Conservation (phyloP, 495 filamentous ascomycete species). For the Apiosordaria backusii region DNA sequence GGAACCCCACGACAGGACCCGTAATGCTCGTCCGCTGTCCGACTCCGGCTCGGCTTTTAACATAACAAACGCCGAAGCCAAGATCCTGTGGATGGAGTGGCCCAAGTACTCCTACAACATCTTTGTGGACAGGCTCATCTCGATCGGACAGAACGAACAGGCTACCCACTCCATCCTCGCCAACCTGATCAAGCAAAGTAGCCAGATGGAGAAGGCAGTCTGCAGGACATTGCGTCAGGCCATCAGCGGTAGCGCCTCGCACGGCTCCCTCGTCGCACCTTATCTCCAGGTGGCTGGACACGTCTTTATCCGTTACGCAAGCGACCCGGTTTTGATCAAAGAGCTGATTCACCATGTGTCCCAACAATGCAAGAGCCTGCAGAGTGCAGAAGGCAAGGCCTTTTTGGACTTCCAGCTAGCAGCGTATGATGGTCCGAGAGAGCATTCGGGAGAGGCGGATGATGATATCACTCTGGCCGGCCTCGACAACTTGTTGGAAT, state of each 20-base stretch:
- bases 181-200: constrained; percentile 37
- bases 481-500: constrained; percentile 55
- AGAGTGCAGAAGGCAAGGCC: constrained; percentile 38
- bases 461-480: constrained; percentile 29
- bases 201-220: constrained; percentile 34
- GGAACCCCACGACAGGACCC: background rate
- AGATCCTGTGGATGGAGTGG: constrained; percentile 44
- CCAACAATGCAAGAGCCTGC: constrained; percentile 38
- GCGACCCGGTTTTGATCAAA: constrained; percentile 28
- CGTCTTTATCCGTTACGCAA: constrained; percentile 32
- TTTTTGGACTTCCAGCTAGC: constrained; percentile 43
- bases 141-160: constrained; percentile 45
- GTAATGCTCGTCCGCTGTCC: background rate
- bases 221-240: constrained; percentile 31
- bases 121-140: constrained; percentile 50
- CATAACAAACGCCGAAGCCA: constrained; percentile 39
- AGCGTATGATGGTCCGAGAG: constrained; percentile 29
- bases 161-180: constrained; percentile 44
- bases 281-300: constrained; percentile 36
- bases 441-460: constrained; percentile 21
- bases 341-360: constrained; percentile 36
- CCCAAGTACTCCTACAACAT: constrained; percentile 35
- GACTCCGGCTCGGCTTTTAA: constrained; percentile 30
- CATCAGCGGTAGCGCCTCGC: constrained; percentile 36
- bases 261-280: constrained; percentile 26